Evolutionary conservation across 768 basidiomycete genomes (phyloP).

Genomic region (Chalciporus pseudorubinellus): DNA sequence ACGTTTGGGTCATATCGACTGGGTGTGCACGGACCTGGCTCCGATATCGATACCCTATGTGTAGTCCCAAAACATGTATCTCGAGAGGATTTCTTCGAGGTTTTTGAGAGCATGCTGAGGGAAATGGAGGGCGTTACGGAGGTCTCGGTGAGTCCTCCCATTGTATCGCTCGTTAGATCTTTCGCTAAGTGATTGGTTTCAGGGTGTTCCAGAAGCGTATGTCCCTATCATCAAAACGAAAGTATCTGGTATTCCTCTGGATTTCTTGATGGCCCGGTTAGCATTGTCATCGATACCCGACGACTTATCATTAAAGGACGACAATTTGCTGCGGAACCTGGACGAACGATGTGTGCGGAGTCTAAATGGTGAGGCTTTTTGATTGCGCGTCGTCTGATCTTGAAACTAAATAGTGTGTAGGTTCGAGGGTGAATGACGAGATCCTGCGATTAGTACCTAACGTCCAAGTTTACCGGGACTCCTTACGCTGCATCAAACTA

Average conservation of each 20-base stretch:
- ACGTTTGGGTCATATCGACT: conserved; percentile 99
- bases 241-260: conserved; percentile 88
- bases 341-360: conserved; percentile 95
- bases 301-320: conserved; percentile 85
- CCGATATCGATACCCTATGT: too few relatives aligned
- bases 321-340: conserved; percentile 86
- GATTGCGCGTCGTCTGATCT: conserved; percentile 4
- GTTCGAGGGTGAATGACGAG: conserved; percentile 93
- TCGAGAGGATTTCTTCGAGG: too few relatives aligned
- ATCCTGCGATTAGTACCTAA: conserved; percentile 94
- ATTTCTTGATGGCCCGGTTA: conserved; percentile 90
- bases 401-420: conserved; percentile 40
- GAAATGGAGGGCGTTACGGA: conserved; percentile 82
- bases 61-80: too few relatives aligned
- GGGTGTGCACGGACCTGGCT: too few relatives aligned
- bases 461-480: conserved; percentile 90
- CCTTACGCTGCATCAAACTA: conserved; percentile 92
- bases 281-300: conserved; percentile 88
- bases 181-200: conserved; percentile 10
- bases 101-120: conserved; percentile 86
- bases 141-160: conserved; percentile 67
- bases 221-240: conserved; percentile 94
- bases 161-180: not conserved
- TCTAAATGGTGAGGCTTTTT: conserved; percentile 73
- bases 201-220: conserved; percentile 97